A percentile compares a stretch with the other conserved stretches of the same genome.
phyloP scores from a whole-genome alignment of 2,329 filamentous ascomycete species.

The Colletotrichum caudatum region DNA sequence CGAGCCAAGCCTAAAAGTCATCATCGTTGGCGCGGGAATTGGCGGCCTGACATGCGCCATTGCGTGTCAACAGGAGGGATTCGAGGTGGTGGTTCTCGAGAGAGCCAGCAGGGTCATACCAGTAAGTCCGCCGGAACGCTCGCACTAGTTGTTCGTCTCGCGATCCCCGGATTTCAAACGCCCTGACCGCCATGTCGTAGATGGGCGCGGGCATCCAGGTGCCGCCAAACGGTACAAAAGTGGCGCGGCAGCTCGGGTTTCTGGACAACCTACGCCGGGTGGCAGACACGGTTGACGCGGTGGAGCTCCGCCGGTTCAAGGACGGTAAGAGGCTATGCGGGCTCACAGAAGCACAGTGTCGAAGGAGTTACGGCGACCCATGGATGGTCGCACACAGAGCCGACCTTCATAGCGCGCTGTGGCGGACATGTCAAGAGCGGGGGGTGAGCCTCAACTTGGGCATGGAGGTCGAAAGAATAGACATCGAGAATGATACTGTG shows the following conservation, averaged over 20 bases:
- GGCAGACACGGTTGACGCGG: background rate
- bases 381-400: constrained; percentile 35
- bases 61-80: constrained; percentile 22
- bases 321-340: constrained; percentile 14
- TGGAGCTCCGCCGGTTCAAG: constrained; percentile 25
- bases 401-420: constrained; percentile 26
- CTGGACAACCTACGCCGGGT: constrained; percentile 12
- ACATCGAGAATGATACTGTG: constrained; percentile 13
- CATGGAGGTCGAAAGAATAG: constrained; percentile 31
- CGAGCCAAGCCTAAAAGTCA: constrained; percentile 19
- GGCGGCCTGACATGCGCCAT: constrained; percentile 40
- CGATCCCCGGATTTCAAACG: background rate
- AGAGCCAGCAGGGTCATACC: constrained; percentile 26
- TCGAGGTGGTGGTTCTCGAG: constrained; percentile 40
- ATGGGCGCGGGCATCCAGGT: constrained; percentile 37
- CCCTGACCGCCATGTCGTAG: background rate
- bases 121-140: background rate
- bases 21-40: constrained; percentile 35
- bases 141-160: no score
- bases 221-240: constrained; percentile 27
- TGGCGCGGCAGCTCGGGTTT: constrained; percentile 32
- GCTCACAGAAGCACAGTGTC: constrained; percentile 3
- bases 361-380: constrained; percentile 14
- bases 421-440: constrained; percentile 18
- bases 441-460: constrained; percentile 24